phyloP scores from a whole-genome alignment of 2,329 filamentous ascomycete genomes.

The Amphichorda felina region DNA sequence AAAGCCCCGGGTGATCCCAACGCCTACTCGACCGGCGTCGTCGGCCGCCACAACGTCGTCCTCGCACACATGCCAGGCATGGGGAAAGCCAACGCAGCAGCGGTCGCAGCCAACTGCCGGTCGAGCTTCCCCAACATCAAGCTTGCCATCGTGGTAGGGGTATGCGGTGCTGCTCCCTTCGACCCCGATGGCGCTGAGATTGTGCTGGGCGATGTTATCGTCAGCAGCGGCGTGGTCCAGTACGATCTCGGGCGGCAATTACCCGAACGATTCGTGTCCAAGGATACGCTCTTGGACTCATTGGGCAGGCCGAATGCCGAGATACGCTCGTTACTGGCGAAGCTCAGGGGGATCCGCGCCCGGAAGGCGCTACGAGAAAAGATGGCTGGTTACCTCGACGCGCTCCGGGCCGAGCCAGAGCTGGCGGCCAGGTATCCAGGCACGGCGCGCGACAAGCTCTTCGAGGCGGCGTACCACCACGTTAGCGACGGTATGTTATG shows the following conservation, averaged over 20 bases:
- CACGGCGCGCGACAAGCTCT: slow-evolving; percentile 13
- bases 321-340: slow-evolving; percentile 12
- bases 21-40: slow-evolving; percentile 10
- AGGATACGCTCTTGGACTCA: slow-evolving; percentile 11
- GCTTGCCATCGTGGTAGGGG: slow-evolving; percentile 20
- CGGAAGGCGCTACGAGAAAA: slow-evolving; percentile 5
- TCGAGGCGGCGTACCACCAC: slow-evolving; percentile 9
- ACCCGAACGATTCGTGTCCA: slow-evolving; percentile 11
- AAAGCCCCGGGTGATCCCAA: slow-evolving; percentile 10
- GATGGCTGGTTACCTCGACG: slow-evolving; percentile 5
- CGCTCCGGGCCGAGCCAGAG: slow-evolving; percentile 4
- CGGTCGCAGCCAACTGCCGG: slow-evolving; percentile 1
- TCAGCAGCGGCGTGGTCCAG: slow-evolving; percentile 11
- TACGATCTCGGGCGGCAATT: slow-evolving; percentile 11
- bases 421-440: not conserved
- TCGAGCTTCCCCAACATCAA: slow-evolving; percentile 8
- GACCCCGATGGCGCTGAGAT: slow-evolving; percentile 7
- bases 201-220: slow-evolving; percentile 13
- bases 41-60: slow-evolving; percentile 10
- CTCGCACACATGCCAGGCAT: slow-evolving; percentile 6
- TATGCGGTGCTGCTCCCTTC: slow-evolving; percentile 16
- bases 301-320: slow-evolving; percentile 6
- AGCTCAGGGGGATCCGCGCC: slow-evolving; percentile 8
- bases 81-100: slow-evolving; percentile 3
- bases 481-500: not conserved